phyloP scores from a whole-genome alignment of 1,284 basidiomycete genomes.

The Hemileia vastatrix region DNA sequence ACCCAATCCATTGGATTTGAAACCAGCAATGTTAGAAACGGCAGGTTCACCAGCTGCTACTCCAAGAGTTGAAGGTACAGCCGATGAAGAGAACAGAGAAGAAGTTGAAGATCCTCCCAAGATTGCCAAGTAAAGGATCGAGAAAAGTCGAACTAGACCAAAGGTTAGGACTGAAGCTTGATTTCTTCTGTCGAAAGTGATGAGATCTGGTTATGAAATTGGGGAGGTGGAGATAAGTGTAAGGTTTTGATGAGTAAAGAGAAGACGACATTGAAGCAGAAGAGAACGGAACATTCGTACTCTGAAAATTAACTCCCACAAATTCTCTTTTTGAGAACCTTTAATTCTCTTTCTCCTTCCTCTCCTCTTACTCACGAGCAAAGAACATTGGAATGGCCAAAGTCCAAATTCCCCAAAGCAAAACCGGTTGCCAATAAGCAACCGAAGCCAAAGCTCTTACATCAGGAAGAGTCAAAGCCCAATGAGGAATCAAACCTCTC shows the following conservation, averaged over 20 bases:
- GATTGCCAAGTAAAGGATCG: conserved; percentile 29
- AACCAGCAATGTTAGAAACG: conserved; percentile 16
- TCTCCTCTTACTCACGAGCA: conserved; percentile 23
- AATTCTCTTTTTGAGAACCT: too few species aligned
- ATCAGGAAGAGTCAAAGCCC: conserved; percentile 31
- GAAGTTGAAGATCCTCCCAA: conserved; percentile 27
- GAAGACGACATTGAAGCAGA: too few species aligned
- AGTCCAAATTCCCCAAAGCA: conserved; percentile 33
- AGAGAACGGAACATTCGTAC: too few species aligned
- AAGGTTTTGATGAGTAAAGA: too few species aligned
- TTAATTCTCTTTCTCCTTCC: too few species aligned
- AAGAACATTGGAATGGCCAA: conserved; percentile 31
- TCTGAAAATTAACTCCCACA: too few species aligned
- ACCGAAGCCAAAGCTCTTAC: conserved; percentile 26
- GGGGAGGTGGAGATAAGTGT: too few species aligned
- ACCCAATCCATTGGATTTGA: conserved; percentile 20
- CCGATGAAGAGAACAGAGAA: conserved; percentile 24
- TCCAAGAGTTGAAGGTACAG: conserved; percentile 26
- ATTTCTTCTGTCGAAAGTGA: conserved; percentile 32
- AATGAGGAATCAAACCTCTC: conserved; percentile 31
- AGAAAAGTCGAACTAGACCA: conserved; percentile 31
- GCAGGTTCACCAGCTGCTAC: conserved; percentile 30
- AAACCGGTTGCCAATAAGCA: conserved; percentile 31
- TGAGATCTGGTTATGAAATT: conserved; percentile 23
- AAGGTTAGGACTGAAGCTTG: conserved; percentile 34